A percentile compares a stretch with the other conserved stretches of the same genome.
Evolutionary conservation across 306 rosid species (phyloP).

Genomic region (Parietaria judaica): DNA sequence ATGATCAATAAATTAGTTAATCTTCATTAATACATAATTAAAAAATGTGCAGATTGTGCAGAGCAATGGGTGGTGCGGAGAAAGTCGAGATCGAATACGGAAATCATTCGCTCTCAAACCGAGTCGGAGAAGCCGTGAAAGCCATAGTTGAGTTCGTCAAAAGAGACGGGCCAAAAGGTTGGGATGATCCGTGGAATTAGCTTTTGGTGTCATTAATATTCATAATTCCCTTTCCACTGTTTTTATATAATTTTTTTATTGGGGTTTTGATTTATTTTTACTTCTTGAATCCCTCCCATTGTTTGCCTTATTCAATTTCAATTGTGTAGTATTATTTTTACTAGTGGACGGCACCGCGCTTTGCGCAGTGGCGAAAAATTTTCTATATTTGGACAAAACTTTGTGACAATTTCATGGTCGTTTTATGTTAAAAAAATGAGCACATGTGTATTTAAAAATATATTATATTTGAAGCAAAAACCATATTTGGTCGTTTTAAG

Average conservation of each 20-base stretch:
- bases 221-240: not conserved
- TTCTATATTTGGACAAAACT: too few species aligned
- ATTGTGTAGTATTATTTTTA: too few species aligned
- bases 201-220: not conserved
- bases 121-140: constrained; percentile 70
- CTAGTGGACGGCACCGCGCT: too few species aligned
- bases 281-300: not conserved
- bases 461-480: too few species aligned
- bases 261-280: not conserved
- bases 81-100: constrained; percentile 86
- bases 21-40: not conserved
- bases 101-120: constrained; percentile 91
- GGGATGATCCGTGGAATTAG: constrained; percentile 98
- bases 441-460: too few species aligned
- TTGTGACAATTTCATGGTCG: too few species aligned
- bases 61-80: constrained; percentile 92
- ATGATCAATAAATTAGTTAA: constrained; percentile 1
- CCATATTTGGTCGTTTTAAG: too few species aligned
- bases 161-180: constrained; percentile 91
- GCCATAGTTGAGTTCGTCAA: constrained; percentile 74
- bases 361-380: too few species aligned
- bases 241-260: not conserved
- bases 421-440: too few species aligned
- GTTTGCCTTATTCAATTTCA: not conserved
- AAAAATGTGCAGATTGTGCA: constrained; percentile 65